A percentile compares a stretch with the other conserved stretches of the same genome.
These are phyloP conservation scores for Cyclocybe cylindracea DNA, from an alignment of 768 basidiomycete genomes.

Conservation along the genomic window DNA sequence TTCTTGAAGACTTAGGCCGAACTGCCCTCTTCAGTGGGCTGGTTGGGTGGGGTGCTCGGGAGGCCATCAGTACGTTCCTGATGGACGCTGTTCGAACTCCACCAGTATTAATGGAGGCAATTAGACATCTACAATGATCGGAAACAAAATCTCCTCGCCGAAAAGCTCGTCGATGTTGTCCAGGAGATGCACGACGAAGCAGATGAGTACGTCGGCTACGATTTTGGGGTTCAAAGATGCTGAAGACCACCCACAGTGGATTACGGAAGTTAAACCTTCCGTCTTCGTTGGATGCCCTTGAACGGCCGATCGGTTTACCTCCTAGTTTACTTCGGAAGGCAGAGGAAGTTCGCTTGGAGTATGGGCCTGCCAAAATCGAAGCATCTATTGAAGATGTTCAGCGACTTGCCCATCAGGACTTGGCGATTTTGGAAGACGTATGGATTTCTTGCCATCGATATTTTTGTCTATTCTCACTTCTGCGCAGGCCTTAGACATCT, in stretches of 20 bases:
- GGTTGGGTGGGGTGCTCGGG: constrained; percentile 82
- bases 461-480: not conserved
- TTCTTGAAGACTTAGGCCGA: constrained; percentile 43
- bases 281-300: constrained; percentile 83
- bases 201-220: constrained; percentile 50
- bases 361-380: constrained; percentile 74
- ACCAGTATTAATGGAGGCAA: not conserved
- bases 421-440: constrained; percentile 75
- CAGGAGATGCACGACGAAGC: constrained; percentile 62
- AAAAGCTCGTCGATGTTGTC: constrained; percentile 61
- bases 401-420: constrained; percentile 61
- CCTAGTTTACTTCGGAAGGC: constrained; percentile 85
- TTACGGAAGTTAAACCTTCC: constrained; percentile 79
- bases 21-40: constrained; percentile 73
- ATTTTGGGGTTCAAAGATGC: not conserved
- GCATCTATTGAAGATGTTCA: constrained; percentile 73
- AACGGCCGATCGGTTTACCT: constrained; percentile 84
- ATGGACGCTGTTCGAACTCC: not conserved
- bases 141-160: constrained; percentile 68
- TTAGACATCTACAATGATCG: constrained; percentile 83
- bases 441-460: constrained; percentile 10
- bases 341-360: constrained; percentile 77
- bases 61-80: constrained; percentile 74
- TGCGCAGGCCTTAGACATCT: constrained; percentile 77
- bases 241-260: constrained; percentile 40